phyloP scores from a whole-genome alignment of 768 basidiomycete genomes.

The Pholiota microspora region DNA sequence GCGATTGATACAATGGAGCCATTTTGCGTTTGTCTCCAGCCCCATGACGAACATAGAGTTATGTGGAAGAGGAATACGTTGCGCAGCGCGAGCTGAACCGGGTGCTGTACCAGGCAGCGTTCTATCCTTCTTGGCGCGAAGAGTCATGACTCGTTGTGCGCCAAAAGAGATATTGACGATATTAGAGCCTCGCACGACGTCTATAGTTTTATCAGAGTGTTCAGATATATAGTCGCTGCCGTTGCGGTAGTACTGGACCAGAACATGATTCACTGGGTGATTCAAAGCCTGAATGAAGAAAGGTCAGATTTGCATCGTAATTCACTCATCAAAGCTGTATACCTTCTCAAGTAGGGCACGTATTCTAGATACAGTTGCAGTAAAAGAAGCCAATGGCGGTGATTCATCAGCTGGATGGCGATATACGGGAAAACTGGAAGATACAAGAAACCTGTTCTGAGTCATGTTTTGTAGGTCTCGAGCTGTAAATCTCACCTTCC shows the following conservation, averaged over 20 bases:
- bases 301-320: neutral
- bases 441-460: neutral
- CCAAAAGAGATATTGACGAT: slow-evolving; percentile 84
- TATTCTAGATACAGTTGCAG: slow-evolving; percentile 65
- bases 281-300: slow-evolving; percentile 27
- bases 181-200: slow-evolving; percentile 68
- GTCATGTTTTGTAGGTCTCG: neutral
- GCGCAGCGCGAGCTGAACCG: slow-evolving; percentile 37
- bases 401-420: slow-evolving; percentile 82
- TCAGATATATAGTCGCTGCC: slow-evolving; percentile 85
- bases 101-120: slow-evolving; percentile 2
- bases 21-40: slow-evolving; percentile 65
- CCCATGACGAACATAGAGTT: slow-evolving; percentile 86
- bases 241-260: slow-evolving; percentile 78
- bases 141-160: slow-evolving; percentile 72
- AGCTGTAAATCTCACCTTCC: slow-evolving; percentile 32
- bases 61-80: slow-evolving; percentile 73
- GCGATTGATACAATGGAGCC: slow-evolving; percentile 75
- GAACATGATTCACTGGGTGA: slow-evolving; percentile 79
- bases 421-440: slow-evolving; percentile 67
- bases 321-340: neutral
- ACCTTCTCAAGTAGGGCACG: slow-evolving; percentile 59
- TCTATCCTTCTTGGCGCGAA: slow-evolving; percentile 62
- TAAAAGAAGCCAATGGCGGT: slow-evolving; percentile 64
- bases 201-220: slow-evolving; percentile 86